Conservation (phyloP, 805 yeast species). For the Saturnispora zaruensis region DNA sequence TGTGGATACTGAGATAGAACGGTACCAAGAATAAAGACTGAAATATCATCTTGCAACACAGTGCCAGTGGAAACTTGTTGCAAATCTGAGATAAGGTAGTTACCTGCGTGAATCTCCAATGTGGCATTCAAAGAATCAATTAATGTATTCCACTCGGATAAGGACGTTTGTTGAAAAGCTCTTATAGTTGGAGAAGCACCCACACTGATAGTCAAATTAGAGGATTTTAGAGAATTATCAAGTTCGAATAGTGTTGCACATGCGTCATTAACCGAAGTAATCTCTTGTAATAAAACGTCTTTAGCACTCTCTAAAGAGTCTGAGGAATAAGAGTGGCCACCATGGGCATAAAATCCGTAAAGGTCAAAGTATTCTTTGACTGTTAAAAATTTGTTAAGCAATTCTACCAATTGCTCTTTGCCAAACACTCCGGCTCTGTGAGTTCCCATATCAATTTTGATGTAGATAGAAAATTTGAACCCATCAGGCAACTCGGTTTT, state of each 20-base stretch:
- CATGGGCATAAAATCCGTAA: constrained; percentile 70
- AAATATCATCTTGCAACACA: constrained; percentile 36
- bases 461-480: constrained; percentile 50
- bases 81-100: constrained; percentile 62
- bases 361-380: constrained; percentile 32
- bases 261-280: constrained; percentile 48
- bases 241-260: constrained; percentile 31
- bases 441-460: constrained; percentile 67
- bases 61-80: constrained; percentile 72
- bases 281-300: constrained; percentile 43
- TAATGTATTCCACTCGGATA: constrained; percentile 8
- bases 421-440: constrained; percentile 51
- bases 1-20: constrained; percentile 51
- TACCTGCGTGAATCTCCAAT: constrained; percentile 76
- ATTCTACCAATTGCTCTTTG: not conserved
- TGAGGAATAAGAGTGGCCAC: constrained; percentile 64
- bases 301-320: constrained; percentile 39
- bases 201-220: constrained; percentile 47
- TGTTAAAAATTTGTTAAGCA: constrained; percentile 22
- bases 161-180: constrained; percentile 32
- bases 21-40: constrained; percentile 48
- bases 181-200: constrained; percentile 83
- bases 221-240: constrained; percentile 27
- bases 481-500: not conserved
- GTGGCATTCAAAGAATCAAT: constrained; percentile 28